These are phyloP conservation scores for Debaryomyces prosopidis DNA, from an alignment of 805 yeast species.

Conservation along the genomic window DNA sequence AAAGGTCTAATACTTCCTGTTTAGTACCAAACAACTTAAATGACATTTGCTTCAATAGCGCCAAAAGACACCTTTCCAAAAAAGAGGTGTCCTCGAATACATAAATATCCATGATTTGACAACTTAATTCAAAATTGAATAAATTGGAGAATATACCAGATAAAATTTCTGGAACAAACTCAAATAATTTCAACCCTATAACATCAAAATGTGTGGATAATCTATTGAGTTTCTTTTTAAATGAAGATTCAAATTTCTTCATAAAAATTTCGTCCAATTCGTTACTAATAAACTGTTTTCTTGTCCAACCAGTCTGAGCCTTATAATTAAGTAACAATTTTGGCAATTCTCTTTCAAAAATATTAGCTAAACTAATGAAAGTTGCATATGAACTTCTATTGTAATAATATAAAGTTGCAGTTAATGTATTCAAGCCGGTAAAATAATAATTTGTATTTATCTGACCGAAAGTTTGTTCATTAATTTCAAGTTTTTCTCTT, in stretches of 20 bases:
- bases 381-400: conserved; percentile 35
- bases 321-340: conserved; percentile 12
- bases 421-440: conserved; percentile 36
- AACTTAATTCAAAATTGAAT: conserved; percentile 46
- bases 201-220: conserved; percentile 52
- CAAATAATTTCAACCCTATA: conserved; percentile 40
- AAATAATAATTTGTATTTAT: conserved; percentile 23
- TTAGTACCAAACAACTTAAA: conserved; percentile 51
- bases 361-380: conserved; percentile 38
- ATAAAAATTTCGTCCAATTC: conserved; percentile 12
- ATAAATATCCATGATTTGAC: conserved; percentile 56
- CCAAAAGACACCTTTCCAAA: conserved; percentile 54
- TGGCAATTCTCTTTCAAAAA: conserved; percentile 33
- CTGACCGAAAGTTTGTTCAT: conserved; percentile 2
- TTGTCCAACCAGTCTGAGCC: conserved; percentile 4
- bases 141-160: conserved; percentile 47
- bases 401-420: conserved; percentile 42
- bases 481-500: not conserved
- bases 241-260: conserved; percentile 46
- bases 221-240: conserved; percentile 42
- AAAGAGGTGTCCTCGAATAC: conserved; percentile 63
- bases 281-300: not conserved
- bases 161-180: conserved; percentile 42
- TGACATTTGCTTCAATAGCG: conserved; percentile 48
- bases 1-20: conserved; percentile 43